Conservation (phyloP, 441 rosid genomes). For the Mallotus repandus region DNA sequence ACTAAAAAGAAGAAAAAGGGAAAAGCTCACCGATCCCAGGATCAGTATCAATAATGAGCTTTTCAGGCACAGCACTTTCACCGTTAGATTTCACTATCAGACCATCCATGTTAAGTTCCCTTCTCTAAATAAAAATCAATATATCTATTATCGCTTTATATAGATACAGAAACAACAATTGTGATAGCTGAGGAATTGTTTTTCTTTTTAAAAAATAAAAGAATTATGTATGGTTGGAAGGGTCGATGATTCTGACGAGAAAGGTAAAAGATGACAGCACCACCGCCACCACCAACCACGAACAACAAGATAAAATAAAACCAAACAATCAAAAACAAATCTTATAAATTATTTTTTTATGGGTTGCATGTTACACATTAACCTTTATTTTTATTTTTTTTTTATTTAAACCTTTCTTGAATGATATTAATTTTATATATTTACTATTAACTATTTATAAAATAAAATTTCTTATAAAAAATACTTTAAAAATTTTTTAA, state of each 20-base stretch:
- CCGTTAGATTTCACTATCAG: slow-evolving; percentile 28
- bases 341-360: too few relatives aligned
- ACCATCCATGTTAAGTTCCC: slow-evolving; percentile 29
- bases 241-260: not conserved
- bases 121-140: not conserved
- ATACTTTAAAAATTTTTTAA: too few relatives aligned
- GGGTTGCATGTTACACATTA: too few relatives aligned
- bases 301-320: not conserved
- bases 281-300: not conserved
- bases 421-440: too few relatives aligned
- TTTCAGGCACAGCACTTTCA: slow-evolving; percentile 30
- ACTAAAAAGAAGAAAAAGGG: not conserved
- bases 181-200: not conserved
- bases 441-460: too few relatives aligned
- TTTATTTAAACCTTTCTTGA: too few relatives aligned
- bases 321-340: too few relatives aligned
- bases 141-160: not conserved
- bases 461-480: too few relatives aligned
- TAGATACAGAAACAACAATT: too few relatives aligned
- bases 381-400: too few relatives aligned
- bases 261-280: not conserved
- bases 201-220: too few relatives aligned
- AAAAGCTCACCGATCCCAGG: slow-evolving; percentile 80
- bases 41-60: slow-evolving; percentile 93
- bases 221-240: not conserved